These are phyloP conservation scores for Lactifluus piperatus DNA, from an alignment of 768 basidiomycete genomes.

Conservation along the genomic window DNA sequence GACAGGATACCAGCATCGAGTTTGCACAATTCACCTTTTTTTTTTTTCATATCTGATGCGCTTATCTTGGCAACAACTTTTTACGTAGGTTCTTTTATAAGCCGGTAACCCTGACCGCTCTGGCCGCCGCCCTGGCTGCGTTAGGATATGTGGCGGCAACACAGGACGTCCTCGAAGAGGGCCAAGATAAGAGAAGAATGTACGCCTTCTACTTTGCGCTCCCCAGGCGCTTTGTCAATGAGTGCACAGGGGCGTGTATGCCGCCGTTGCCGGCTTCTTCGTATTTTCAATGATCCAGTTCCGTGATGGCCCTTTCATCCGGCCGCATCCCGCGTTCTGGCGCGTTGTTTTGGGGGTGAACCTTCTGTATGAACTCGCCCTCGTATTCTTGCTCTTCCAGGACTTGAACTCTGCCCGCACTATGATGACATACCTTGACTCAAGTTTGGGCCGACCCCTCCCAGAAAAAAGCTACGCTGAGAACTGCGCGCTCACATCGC, in stretches of 20 bases:
- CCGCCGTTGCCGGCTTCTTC: constrained; percentile 64
- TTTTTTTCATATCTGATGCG: constrained; percentile 4
- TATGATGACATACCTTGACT: constrained; percentile 77
- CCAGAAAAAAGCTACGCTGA: constrained; percentile 86
- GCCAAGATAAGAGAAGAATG: constrained; percentile 73
- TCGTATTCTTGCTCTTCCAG: constrained; percentile 83
- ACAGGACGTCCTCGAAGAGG: constrained; percentile 78
- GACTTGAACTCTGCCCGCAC: constrained; percentile 65
- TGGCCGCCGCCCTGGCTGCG: constrained; percentile 54
- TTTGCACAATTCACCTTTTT: constrained; percentile 31
- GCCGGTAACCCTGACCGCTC: constrained; percentile 69
- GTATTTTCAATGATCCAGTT: constrained; percentile 83
- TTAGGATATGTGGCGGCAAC: constrained; percentile 79
- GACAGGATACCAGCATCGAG: constrained; percentile 77
- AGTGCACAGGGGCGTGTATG: constrained; percentile 58
- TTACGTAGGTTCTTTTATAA: constrained; percentile 72
- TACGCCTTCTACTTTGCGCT: constrained; percentile 31
- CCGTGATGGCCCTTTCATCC: constrained; percentile 81
- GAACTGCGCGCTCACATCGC: constrained; percentile 55
- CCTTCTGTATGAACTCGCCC: constrained; percentile 69
- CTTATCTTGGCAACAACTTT: constrained; percentile 5
- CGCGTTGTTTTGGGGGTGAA: constrained; percentile 71
- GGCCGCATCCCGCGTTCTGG: constrained; percentile 86
- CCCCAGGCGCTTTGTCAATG: background rate
- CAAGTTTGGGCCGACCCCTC: constrained; percentile 57